Conservation (phyloP, 495 filamentous ascomycete species). For the Podospora pseudoanserina region DNA sequence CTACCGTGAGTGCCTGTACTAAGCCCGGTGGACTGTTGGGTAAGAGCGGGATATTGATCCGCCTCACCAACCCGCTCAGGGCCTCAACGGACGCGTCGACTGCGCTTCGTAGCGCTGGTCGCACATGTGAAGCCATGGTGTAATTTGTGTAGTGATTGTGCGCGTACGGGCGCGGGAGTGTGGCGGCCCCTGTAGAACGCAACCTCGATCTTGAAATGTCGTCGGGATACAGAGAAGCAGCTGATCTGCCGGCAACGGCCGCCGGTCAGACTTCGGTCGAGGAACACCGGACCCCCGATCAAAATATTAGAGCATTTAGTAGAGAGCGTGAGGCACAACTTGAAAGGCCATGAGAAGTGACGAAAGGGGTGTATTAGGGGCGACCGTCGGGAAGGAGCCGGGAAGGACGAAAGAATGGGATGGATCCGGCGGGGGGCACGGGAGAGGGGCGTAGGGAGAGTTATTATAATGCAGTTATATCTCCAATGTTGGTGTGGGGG, state of each 20-base stretch:
- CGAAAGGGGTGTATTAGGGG: background rate
- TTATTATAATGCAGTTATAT: slow-evolving; percentile 12
- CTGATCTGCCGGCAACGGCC: slow-evolving; percentile 4
- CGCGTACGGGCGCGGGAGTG: slow-evolving; percentile 9
- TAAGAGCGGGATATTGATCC: slow-evolving; percentile 69
- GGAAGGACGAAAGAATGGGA: background rate
- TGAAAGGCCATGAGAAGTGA: slow-evolving; percentile 25
- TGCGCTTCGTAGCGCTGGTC: slow-evolving; percentile 23
- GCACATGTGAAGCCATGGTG: slow-evolving; percentile 30
- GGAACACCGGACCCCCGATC: slow-evolving; percentile 45
- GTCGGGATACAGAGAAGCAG: background rate
- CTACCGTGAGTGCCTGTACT: slow-evolving; percentile 67
- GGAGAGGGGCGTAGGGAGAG: slow-evolving; percentile 10
- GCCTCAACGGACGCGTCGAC: slow-evolving; percentile 27
- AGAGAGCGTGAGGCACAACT: slow-evolving; percentile 27
- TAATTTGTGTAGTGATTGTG: background rate
- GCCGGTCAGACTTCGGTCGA: slow-evolving; percentile 24
- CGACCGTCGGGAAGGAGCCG: slow-evolving; percentile 8
- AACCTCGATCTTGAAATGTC: background rate
- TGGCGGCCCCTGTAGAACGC: slow-evolving; percentile 3
- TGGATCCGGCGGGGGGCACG: slow-evolving; percentile 11
- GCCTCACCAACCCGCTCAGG: slow-evolving; percentile 55
- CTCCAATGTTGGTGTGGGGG: slow-evolving; percentile 2
- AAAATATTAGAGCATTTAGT: slow-evolving; percentile 22
- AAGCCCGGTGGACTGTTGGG: slow-evolving; percentile 66